phyloP scores from a whole-genome alignment of 176 grass and related monocot species.

The Rhynchospora tenuis region DNA sequence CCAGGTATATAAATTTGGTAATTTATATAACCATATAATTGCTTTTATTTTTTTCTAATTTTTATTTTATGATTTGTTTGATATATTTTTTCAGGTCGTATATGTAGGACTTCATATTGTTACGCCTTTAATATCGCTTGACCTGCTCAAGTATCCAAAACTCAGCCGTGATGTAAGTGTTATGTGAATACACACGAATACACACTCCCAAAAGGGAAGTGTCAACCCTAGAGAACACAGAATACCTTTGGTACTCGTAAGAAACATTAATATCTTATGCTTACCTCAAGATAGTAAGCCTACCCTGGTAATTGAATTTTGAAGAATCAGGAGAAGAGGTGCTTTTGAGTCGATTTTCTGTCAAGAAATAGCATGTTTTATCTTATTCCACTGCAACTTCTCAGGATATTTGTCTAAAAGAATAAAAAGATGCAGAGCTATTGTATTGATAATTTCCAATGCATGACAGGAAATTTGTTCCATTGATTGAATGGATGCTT shows the following conservation, averaged over 20 bases:
- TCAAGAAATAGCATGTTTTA: background rate
- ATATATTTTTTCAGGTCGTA: conserved; percentile 69
- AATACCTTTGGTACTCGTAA: background rate
- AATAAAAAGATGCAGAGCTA: background rate
- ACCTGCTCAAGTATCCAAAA: conserved; percentile 98
- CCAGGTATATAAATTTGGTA: conserved; percentile 45
- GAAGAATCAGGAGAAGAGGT: background rate
- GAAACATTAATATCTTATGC: background rate
- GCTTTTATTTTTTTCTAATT: conserved; percentile 7
- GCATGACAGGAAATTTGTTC: background rate
- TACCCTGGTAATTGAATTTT: background rate
- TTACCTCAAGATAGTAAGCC: too few species aligned
- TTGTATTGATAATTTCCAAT: background rate
- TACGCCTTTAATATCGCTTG: conserved; percentile 95
- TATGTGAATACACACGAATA: conserved; percentile 1
- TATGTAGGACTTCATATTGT: conserved; percentile 92
- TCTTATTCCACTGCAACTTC: background rate
- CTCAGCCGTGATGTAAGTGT: conserved; percentile 85
- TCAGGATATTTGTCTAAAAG: background rate
- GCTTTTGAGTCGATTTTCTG: background rate
- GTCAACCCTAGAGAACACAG: background rate
- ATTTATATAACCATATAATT: background rate
- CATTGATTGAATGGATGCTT: background rate
- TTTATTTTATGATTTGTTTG: background rate
- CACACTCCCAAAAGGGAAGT: background rate